Evolutionary conservation across 495 filamentous ascomycete species (phyloP), one percentile per base, ranked within the genome.

Genomic region (Parmelia sp.): DNA sequence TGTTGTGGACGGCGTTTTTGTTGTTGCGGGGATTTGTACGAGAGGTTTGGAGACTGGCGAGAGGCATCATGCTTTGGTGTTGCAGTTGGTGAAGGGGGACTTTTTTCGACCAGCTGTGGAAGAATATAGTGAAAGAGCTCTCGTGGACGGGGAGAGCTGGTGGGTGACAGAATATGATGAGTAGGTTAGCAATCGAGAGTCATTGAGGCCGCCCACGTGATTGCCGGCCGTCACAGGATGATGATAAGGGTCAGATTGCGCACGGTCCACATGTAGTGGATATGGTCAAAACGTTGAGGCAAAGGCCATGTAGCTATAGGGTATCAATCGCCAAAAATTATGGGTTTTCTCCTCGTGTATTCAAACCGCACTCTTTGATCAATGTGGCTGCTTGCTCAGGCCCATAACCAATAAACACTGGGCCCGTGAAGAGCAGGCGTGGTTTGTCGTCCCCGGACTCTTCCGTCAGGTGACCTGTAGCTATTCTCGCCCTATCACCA

Each of bases 321-420:
- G 62, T 40, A 58, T 64, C 62, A 27, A 29, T 19, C 37, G 7
- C 15, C 44, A 49, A 58, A 19, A 44, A 6, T 64, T 8, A 58
- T 39, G 5, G 1, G 10, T 14, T 35, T 39, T 23, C 39, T 11
- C 62, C 62, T 35, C 57, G 47, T 27, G 36, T n/a, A 6, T 49
- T 44, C 40, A 49, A 56, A 9, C 35, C 61, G 35, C 74, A 80
- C 49, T 86, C 81, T 64, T 86, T 83, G 78, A 96, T 79, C 40
- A 96, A 76, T 27, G 77, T 75, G 25, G 89, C 83, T 23, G 89
- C 86, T 71, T 94, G 87, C 64, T 94, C 90, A 42, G 90, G 81
- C 1, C 88, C 83, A 71, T 94, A 96, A 0, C 91, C 91, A 66
- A 96, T 88, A 69, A 96, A 96, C 3, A 96, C 90, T 0, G 92